A percentile compares a stretch with the other conserved stretches of the same genome.
Conservation (phyloP, 169 alveolate genomes). For the Besnoitia besnoiti region DNA sequence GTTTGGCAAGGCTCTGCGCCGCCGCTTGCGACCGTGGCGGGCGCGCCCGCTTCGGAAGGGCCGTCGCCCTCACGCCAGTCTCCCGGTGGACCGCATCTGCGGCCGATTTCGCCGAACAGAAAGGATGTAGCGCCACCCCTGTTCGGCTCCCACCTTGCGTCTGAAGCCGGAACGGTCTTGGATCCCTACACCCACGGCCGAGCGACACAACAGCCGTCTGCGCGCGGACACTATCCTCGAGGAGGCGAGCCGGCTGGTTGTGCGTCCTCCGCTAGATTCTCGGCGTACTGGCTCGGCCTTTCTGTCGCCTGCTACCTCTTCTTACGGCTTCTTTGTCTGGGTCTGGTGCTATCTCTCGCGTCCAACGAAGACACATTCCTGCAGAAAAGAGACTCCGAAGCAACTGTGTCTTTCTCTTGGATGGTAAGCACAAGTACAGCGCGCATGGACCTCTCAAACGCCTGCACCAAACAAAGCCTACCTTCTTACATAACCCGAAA, state of each 20-base stretch:
- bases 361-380: not conserved
- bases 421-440: not conserved
- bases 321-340: not conserved
- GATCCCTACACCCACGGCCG: conserved; percentile 14
- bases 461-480: not conserved
- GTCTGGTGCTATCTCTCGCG: not conserved
- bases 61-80: too few relatives aligned
- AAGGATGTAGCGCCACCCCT: not conserved
- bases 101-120: too few relatives aligned
- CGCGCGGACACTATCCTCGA: not conserved
- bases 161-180: not conserved
- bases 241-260: not conserved
- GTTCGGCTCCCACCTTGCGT: not conserved
- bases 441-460: not conserved
- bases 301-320: not conserved
- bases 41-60: not conserved
- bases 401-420: not conserved
- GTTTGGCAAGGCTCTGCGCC: not conserved
- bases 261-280: not conserved
- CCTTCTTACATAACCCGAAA: too few relatives aligned
- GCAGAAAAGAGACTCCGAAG: conserved; percentile 4
- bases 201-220: not conserved
- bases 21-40: not conserved
- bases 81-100: too few relatives aligned
- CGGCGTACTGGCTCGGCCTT: conserved; percentile 3